A percentile compares a stretch with the other conserved stretches of the same genome.
phyloP scores from a whole-genome alignment of 2,329 filamentous ascomycete genomes.

The Colletotrichum shisoi region DNA sequence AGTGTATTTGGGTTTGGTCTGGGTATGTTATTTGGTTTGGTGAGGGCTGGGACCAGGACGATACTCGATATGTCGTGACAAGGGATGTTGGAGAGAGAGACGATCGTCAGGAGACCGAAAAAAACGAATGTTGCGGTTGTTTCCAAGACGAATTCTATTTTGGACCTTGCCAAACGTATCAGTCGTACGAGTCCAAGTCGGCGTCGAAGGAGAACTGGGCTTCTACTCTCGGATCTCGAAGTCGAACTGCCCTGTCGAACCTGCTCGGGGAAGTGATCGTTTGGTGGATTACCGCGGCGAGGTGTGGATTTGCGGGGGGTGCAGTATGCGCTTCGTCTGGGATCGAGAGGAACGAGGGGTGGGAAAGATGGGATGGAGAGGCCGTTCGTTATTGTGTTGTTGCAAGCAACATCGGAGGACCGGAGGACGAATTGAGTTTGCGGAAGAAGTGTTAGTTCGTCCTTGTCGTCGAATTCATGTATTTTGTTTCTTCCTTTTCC shows the following conservation, averaged over 20 bases:
- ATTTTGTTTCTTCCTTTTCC: background rate
- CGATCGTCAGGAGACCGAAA: slow-evolving; percentile 42
- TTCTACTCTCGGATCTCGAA: slow-evolving; percentile 19
- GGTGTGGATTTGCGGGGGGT: slow-evolving; percentile 3
- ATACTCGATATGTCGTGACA: slow-evolving; percentile 45
- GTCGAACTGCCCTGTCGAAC: background rate
- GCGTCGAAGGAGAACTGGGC: background rate
- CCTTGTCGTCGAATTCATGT: slow-evolving; percentile 7
- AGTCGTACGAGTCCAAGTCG: background rate
- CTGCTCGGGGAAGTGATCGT: slow-evolving; percentile 4
- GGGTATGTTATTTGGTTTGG: slow-evolving; percentile 11
- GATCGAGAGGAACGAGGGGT: background rate
- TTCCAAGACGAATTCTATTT: slow-evolving; percentile 31
- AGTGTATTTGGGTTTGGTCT: background rate
- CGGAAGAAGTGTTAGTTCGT: background rate
- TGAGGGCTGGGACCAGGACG: slow-evolving; percentile 38
- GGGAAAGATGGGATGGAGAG: slow-evolving; percentile 13
- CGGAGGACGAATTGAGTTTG: slow-evolving; percentile 3
- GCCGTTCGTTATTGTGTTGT: slow-evolving; percentile 35
- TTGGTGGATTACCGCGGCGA: slow-evolving; percentile 3
- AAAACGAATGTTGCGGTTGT: slow-evolving; percentile 49
- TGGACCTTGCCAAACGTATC: slow-evolving; percentile 33
- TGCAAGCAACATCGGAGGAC: slow-evolving; percentile 34
- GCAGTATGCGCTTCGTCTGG: slow-evolving; percentile 7
- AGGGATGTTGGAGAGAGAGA: slow-evolving; percentile 28